These are phyloP conservation scores for Nelumbo lutea DNA, from an alignment of 164 flowering plant genomes.

Conservation along the genomic window DNA sequence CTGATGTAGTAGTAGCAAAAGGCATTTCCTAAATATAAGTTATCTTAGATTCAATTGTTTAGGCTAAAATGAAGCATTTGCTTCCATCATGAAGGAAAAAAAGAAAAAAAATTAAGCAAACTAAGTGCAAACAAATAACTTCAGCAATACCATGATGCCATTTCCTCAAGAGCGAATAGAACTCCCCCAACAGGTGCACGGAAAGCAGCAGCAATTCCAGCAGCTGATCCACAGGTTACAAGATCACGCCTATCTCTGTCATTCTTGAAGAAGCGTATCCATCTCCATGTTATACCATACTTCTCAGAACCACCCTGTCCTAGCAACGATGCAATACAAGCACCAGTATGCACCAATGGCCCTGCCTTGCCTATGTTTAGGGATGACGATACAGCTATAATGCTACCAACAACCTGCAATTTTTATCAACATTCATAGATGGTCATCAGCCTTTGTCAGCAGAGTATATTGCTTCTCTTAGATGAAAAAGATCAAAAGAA, in stretches of 20 bases:
- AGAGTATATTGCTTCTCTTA: neutral
- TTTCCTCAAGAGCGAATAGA: conserved; percentile 85
- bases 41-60: too few species aligned
- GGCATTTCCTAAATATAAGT: too few species aligned
- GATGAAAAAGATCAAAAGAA: neutral
- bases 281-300: conserved; percentile 66
- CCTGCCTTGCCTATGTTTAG: conserved; percentile 88
- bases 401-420: conserved; percentile 73
- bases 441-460: neutral
- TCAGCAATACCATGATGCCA: conserved; percentile 76
- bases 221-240: conserved; percentile 88
- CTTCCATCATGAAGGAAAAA: neutral
- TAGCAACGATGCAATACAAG: conserved; percentile 69
- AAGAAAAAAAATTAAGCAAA: neutral
- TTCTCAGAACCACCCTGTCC: conserved; percentile 87
- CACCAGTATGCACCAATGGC: conserved; percentile 88
- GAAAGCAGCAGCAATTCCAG: conserved; percentile 92
- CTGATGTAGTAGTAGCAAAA: too few species aligned
- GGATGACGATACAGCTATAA: conserved; percentile 74
- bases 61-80: neutral
- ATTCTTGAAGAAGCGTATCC: conserved; percentile 81
- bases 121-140: neutral
- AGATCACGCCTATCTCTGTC: conserved; percentile 89
- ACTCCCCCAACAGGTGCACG: conserved; percentile 98
- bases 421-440: conserved; percentile 6